A percentile compares a stretch with the other conserved stretches of the same genome.
Evolutionary conservation across 805 yeast species (phyloP).

Genomic region (Jamesozyma piceae): DNA sequence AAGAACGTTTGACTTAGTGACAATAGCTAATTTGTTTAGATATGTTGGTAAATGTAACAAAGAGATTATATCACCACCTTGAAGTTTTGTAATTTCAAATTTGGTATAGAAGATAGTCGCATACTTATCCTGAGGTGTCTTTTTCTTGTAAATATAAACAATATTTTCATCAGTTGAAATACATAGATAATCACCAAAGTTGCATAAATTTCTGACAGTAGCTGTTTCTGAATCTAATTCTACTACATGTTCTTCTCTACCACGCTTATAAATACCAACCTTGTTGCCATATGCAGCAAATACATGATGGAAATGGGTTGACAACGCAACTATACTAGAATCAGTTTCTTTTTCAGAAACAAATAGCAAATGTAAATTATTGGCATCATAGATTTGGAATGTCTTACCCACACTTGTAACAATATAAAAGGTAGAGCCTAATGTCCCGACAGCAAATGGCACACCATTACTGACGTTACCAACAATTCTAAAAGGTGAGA

Average conservation of each 20-base stretch:
- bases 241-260: slow-evolving; percentile 41
- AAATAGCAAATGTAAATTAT: slow-evolving; percentile 73
- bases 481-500: slow-evolving; percentile 78
- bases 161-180: slow-evolving; percentile 40
- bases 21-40: slow-evolving; percentile 76
- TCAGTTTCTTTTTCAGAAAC: slow-evolving; percentile 76
- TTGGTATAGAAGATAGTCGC: slow-evolving; percentile 61
- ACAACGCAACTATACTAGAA: slow-evolving; percentile 55
- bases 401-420: slow-evolving; percentile 85
- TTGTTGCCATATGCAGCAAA: slow-evolving; percentile 65
- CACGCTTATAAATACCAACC: slow-evolving; percentile 77
- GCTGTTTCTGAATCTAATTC: slow-evolving; percentile 31
- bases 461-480: slow-evolving; percentile 83
- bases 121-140: slow-evolving; percentile 30
- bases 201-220: slow-evolving; percentile 40
- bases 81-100: slow-evolving; percentile 43
- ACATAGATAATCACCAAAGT: slow-evolving; percentile 73
- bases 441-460: slow-evolving; percentile 81
- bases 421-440: slow-evolving; percentile 79
- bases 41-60: slow-evolving; percentile 79
- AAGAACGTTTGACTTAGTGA: slow-evolving; percentile 55
- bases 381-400: slow-evolving; percentile 89
- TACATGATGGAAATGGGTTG: slow-evolving; percentile 77
- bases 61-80: slow-evolving; percentile 55
- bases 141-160: slow-evolving; percentile 47